Percentiles rank a stretch among this genome's conserved stretches.
Conservation (phyloP, 1,284 basidiomycete species). For the Ustilago loliicola region DNA sequence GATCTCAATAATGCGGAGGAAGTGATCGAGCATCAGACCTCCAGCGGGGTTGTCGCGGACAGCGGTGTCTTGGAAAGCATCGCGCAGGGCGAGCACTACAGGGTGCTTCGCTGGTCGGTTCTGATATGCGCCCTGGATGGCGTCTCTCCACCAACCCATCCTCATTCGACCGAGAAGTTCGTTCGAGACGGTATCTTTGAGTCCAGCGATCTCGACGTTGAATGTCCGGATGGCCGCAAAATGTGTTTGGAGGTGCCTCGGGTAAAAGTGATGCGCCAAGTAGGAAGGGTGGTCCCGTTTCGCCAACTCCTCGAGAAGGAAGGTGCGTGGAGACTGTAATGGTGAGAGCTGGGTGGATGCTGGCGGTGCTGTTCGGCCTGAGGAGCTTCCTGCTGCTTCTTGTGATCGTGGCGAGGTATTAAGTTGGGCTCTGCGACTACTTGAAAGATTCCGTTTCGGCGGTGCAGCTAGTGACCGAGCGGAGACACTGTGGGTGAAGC, state of each 20-base stretch:
- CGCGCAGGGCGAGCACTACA: slow-evolving; percentile 59
- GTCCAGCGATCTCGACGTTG: slow-evolving; percentile 63
- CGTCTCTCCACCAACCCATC: slow-evolving; percentile 69
- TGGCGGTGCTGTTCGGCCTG: slow-evolving; percentile 31
- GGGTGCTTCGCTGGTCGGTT: slow-evolving; percentile 66
- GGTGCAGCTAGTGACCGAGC: neutral
- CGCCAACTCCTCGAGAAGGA: slow-evolving; percentile 44
- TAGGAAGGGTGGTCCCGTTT: slow-evolving; percentile 61
- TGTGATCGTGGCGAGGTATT: neutral
- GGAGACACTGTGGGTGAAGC: neutral
- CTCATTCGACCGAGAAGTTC: slow-evolving; percentile 67
- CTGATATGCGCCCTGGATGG: slow-evolving; percentile 58
- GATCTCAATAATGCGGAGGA: slow-evolving; percentile 65
- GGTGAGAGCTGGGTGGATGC: slow-evolving; percentile 42
- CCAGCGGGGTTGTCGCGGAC: slow-evolving; percentile 50
- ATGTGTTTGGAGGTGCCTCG: slow-evolving; percentile 58
- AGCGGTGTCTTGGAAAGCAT: slow-evolving; percentile 63
- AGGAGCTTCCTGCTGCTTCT: neutral
- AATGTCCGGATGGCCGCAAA: slow-evolving; percentile 67
- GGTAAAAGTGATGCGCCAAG: slow-evolving; percentile 65
- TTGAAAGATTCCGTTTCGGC: neutral
- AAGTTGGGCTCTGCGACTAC: neutral
- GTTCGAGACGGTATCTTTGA: slow-evolving; percentile 65
- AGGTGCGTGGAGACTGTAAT: slow-evolving; percentile 37
- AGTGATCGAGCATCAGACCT: slow-evolving; percentile 67